These are phyloP conservation scores for Paramecium pentaurelia DNA, from an alignment of 73 alveolate species.

Conservation along the genomic window DNA sequence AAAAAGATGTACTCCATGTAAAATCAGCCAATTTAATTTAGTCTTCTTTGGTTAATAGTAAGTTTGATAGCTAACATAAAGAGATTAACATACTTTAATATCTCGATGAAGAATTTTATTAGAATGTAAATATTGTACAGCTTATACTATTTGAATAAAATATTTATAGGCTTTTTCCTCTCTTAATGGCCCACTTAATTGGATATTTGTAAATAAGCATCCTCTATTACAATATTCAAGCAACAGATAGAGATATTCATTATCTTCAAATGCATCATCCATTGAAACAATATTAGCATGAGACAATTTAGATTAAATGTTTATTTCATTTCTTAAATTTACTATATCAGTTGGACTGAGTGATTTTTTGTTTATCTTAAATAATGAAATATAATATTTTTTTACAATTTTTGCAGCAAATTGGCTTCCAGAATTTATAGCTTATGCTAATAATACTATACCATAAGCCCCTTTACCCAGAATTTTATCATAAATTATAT, in stretches of 20 bases:
- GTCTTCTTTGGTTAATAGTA: background rate
- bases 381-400: background rate
- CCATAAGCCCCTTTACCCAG: slow-evolving; percentile 16
- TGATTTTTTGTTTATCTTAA: background rate
- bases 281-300: background rate
- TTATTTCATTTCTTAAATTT: background rate
- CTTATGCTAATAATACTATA: background rate
- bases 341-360: background rate
- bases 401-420: background rate
- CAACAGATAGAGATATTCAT: background rate
- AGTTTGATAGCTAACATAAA: background rate
- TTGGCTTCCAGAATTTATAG: background rate
- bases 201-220: background rate
- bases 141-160: background rate
- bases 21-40: background rate
- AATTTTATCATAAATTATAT: background rate
- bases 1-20: background rate
- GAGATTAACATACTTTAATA: background rate
- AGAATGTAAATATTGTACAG: background rate
- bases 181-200: background rate
- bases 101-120: background rate
- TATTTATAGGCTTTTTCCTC: background rate
- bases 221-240: background rate
- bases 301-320: background rate
- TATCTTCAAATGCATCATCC: background rate